phyloP scores from a whole-genome alignment of 805 yeast genomes.

The Starmera caribaea region DNA sequence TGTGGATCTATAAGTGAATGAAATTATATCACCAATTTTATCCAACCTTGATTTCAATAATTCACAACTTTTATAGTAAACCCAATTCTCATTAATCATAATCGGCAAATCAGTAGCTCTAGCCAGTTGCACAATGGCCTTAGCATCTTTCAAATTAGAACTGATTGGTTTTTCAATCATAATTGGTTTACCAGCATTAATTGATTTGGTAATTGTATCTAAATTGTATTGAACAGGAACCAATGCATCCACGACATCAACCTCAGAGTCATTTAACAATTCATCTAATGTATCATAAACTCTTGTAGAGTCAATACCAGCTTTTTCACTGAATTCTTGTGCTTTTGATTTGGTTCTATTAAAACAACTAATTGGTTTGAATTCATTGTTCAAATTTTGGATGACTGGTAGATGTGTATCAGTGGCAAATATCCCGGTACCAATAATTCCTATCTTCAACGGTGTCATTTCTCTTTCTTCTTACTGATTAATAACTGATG shows the following conservation, averaged over 20 bases:
- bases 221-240: conserved; percentile 82
- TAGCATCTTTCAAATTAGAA: conserved; percentile 73
- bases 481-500: no score
- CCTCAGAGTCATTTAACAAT: conserved; percentile 53
- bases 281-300: conserved; percentile 55
- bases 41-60: conserved; percentile 48
- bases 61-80: conserved; percentile 51
- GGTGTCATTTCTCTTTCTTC: no score
- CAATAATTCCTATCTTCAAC: conserved; percentile 44
- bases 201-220: conserved; percentile 58
- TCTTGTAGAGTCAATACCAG: conserved; percentile 38
- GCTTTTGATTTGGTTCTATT: conserved; percentile 86
- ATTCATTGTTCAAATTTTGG: conserved; percentile 36
- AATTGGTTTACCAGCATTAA: conserved; percentile 68
- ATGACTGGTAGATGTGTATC: conserved; percentile 75
- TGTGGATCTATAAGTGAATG: conserved; percentile 65
- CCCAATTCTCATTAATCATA: conserved; percentile 80
- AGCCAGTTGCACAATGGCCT: conserved; percentile 62
- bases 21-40: conserved; percentile 61
- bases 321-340: conserved; percentile 58
- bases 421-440: conserved; percentile 85
- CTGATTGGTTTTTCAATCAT: conserved; percentile 89
- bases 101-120: conserved; percentile 57
- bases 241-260: conserved; percentile 76
- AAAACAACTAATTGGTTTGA: conserved; percentile 59